Conservation (phyloP, 2,329 filamentous ascomycete genomes). For the Aspergillus fructus region DNA sequence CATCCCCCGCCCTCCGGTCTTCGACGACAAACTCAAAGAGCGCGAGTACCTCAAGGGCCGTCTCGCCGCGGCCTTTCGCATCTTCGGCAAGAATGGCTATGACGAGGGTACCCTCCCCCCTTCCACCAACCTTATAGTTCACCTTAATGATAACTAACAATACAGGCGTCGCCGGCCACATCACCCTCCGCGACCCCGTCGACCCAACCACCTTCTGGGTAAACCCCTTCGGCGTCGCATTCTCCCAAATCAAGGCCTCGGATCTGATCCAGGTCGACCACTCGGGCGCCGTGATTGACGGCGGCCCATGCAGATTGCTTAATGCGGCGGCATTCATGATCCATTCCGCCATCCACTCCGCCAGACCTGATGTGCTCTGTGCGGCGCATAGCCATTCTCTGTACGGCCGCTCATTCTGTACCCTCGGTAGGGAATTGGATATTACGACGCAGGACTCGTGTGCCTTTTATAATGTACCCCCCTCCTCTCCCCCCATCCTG, state of each 20-base stretch:
- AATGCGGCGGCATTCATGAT: conserved; percentile 55
- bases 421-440: conserved; percentile 43
- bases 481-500: not conserved
- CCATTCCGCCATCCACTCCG: conserved; percentile 54
- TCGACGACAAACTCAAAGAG: conserved; percentile 46
- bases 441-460: conserved; percentile 49
- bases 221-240: conserved; percentile 64
- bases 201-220: conserved; percentile 64
- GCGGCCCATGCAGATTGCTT: conserved; percentile 50
- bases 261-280: conserved; percentile 68
- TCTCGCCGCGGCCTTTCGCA: conserved; percentile 56
- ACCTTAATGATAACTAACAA: not conserved
- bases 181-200: conserved; percentile 62
- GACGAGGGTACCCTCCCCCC: conserved; percentile 44
- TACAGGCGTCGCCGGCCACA: conserved; percentile 61
- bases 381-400: conserved; percentile 57
- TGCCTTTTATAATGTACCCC: conserved; percentile 42
- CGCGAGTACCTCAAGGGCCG: conserved; percentile 56
- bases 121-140: not conserved
- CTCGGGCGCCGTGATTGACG: conserved; percentile 62
- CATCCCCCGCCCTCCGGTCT: conserved; percentile 37
- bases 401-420: conserved; percentile 49
- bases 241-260: conserved; percentile 61
- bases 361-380: conserved; percentile 55
- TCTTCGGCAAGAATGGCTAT: conserved; percentile 58